Base-by-base conservation (phyloP, 2,329 filamentous ascomycete genomes). In the Graphiopsis chlorocephala region DNA sequence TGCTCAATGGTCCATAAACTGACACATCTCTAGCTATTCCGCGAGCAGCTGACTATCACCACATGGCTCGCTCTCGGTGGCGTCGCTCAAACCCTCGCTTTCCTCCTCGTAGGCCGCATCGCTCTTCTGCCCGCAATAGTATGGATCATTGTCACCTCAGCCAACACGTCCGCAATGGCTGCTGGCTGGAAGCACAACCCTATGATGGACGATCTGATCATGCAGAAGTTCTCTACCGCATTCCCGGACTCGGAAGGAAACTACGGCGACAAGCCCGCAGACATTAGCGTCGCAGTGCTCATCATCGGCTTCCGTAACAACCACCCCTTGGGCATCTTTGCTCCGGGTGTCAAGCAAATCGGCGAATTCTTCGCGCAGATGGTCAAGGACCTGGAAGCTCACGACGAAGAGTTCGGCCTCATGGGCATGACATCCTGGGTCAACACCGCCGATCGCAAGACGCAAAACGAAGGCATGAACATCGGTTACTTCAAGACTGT, bases 401-500 rank as follows among this genome's bases (percentile, higher is more conserved):
- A 80, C 3, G 74, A 78, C 3, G 76, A 80, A 4, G 76, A 81
- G 56, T 80, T 79, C 65, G 85, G 84, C 4, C 78, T 85, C 65
- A 72, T 86, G 1, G 78, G 80, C 42, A 69, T 74, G 26, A 81
- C 79, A 2, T 67, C 69, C 14, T 86, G 81, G 77, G 60, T 73
- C n/a, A 75, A 73, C 59, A 58, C 66, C n/a, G 72, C 73, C 14
- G 76, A 79, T 26, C 74, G 77, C 35, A 66, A 68, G 2, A 77
- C 78, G 15, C 76, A 79, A 62, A 80, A 79, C 66, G 79, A 81
- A 8, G 17, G 73, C 23, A 67, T 83, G 65, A 69, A 70, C 2
- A 76, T 84, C 35, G 80, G 79, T 70, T 86, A 86, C 77, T 87
- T 87, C 73, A 76, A 78, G 38, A 76, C 78, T 63, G 64, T 82